phyloP scores from a whole-genome alignment of 2,329 filamentous ascomycete species.

The Ploettnerulaceae sp. region DNA sequence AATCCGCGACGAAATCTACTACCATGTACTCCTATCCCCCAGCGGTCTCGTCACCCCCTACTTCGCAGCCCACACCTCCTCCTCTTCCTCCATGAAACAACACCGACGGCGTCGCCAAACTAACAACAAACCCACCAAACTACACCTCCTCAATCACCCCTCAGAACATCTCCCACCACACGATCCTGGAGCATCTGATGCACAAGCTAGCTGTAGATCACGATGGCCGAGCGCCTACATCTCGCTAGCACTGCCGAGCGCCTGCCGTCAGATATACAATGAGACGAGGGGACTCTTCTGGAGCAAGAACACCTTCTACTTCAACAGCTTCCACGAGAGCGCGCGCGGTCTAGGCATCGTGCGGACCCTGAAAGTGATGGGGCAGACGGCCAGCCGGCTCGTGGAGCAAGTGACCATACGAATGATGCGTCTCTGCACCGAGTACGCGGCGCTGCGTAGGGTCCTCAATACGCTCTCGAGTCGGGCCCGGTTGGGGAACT shows the following conservation, averaged over 20 bases:
- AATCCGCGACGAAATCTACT: conserved; percentile 23
- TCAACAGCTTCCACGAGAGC: not conserved
- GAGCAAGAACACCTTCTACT: conserved; percentile 19
- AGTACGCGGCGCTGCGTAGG: conserved; percentile 6
- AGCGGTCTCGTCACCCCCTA: conserved; percentile 5
- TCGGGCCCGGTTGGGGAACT: conserved; percentile 13
- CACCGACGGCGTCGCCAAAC: not conserved
- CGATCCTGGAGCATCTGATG: not conserved
- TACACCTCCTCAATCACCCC: conserved; percentile 8
- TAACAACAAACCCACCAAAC: not conserved
- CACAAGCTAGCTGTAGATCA: not conserved
- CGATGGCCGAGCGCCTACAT: not conserved
- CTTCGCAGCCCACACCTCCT: not conserved
- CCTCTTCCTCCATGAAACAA: not conserved
- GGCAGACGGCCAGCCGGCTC: conserved; percentile 12
- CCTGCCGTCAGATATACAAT: conserved; percentile 23
- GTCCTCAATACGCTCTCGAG: conserved; percentile 11
- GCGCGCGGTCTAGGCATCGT: not conserved
- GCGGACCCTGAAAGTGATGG: conserved; percentile 17
- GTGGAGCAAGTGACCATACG: conserved; percentile 7
- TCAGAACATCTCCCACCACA: not conserved
- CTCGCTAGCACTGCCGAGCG: conserved; percentile 19
- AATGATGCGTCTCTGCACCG: not conserved
- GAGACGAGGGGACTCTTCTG: conserved; percentile 23
- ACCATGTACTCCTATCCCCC: conserved; percentile 14